Evolutionary conservation across 306 rosid species (phyloP).

Genomic region (Cyclanthera cordifolia): DNA sequence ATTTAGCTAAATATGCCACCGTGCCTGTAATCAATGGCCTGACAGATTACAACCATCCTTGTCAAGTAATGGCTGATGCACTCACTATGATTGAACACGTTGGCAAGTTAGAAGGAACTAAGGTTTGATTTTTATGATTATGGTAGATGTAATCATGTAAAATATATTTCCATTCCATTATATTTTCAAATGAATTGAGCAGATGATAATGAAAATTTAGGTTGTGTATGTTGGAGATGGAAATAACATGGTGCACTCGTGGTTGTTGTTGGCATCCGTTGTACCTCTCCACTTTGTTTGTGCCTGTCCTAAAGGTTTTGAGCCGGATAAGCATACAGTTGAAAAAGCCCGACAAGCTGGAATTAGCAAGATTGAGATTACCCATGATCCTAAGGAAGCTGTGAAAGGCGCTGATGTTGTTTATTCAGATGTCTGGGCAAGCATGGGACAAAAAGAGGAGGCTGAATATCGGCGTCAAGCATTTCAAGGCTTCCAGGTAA

Average conservation of each 20-base stretch:
- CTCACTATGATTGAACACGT: slow-evolving; percentile 79
- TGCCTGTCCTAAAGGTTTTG: slow-evolving; percentile 85
- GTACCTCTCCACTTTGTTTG: slow-evolving; percentile 87
- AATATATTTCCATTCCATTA: not conserved
- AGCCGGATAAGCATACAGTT: slow-evolving; percentile 72
- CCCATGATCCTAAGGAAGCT: slow-evolving; percentile 81
- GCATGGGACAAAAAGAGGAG: slow-evolving; percentile 99
- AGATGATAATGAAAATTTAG: slow-evolving; percentile 25
- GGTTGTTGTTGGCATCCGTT: slow-evolving; percentile 85
- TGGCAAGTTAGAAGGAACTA: slow-evolving; percentile 79
- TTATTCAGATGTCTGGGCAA: slow-evolving; percentile 94
- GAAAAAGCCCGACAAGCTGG: slow-evolving; percentile 74
- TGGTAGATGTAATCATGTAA: not conserved
- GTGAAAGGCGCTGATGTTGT: slow-evolving; percentile 85
- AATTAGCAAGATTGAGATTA: slow-evolving; percentile 85
- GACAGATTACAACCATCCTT: slow-evolving; percentile 95
- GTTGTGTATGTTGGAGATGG: slow-evolving; percentile 98
- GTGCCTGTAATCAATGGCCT: slow-evolving; percentile 92
- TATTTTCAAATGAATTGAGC: slow-evolving; percentile 4
- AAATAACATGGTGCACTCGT: slow-evolving; percentile 91
- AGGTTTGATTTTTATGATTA: slow-evolving; percentile 37
- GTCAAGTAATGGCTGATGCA: slow-evolving; percentile 98
- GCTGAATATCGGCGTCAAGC: slow-evolving; percentile 64
- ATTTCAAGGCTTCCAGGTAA: slow-evolving; percentile 88
- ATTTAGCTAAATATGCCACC: slow-evolving; percentile 63